Evolutionary conservation across 129 eudicot genomes (phyloP).

Genomic region (Pseudognaphalium luteoalbum): DNA sequence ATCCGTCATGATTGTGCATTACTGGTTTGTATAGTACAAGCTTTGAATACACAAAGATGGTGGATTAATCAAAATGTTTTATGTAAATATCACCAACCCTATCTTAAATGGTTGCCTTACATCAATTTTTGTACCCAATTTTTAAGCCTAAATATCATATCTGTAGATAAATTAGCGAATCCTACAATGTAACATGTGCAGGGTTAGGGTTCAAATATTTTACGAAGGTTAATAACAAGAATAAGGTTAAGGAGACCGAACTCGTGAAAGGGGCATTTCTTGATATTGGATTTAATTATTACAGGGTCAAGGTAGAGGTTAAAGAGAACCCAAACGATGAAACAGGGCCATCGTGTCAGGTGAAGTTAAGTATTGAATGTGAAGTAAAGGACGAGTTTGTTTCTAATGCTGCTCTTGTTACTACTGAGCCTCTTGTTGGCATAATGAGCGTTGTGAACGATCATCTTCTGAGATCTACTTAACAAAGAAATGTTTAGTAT

Average conservation of each 20-base stretch:
- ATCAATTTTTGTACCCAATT: too few species aligned
- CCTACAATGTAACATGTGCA: neutral
- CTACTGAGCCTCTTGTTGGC: conserved; percentile 27
- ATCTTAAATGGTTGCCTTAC: too few species aligned
- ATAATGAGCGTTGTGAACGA: conserved; percentile 38
- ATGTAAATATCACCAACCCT: too few species aligned
- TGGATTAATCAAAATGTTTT: too few species aligned
- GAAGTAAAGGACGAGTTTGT: conserved; percentile 49
- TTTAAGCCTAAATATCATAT: too few species aligned
- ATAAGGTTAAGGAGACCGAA: conserved; percentile 45
- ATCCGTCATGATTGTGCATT: too few species aligned
- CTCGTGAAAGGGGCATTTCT: conserved; percentile 49
- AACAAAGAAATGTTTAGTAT: too few species aligned
- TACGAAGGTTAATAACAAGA: conserved; percentile 52
- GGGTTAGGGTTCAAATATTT: conserved; percentile 31
- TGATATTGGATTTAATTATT: conserved; percentile 49
- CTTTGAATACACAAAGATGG: too few species aligned
- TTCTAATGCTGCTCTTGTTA: conserved; percentile 44
- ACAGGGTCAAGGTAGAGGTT: conserved; percentile 41
- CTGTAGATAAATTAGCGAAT: too few species aligned
- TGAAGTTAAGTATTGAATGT: conserved; percentile 48
- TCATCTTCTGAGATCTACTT: neutral
- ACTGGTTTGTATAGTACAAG: too few species aligned
- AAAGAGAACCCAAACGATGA: conserved; percentile 30
- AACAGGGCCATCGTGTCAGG: conserved; percentile 35